phyloP scores from a whole-genome alignment of 331 rosid species.

The Phaseolus coccineus region DNA sequence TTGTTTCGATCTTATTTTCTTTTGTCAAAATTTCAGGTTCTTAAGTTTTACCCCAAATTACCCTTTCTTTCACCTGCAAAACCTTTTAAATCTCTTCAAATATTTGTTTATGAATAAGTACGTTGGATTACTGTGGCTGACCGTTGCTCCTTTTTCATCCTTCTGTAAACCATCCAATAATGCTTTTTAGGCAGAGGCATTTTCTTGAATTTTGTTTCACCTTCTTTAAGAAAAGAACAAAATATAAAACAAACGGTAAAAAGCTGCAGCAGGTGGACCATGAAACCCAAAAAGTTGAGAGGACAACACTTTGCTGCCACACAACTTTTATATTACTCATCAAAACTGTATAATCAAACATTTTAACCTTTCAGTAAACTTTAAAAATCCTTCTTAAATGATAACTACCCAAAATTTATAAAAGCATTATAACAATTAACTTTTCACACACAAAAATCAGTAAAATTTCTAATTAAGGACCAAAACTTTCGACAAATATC shows the following conservation, averaged over 20 bases:
- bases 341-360: background rate
- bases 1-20: too few relatives aligned
- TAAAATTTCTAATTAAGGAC: background rate
- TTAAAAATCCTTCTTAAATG: background rate
- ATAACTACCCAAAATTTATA: background rate
- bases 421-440: too few relatives aligned
- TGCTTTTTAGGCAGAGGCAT: conserved; percentile 2
- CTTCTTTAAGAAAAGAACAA: conserved; percentile 21
- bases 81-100: background rate
- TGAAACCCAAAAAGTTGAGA: background rate
- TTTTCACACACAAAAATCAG: background rate
- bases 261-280: conserved; percentile 21
- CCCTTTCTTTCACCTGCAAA: background rate
- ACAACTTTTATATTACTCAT: background rate
- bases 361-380: background rate
- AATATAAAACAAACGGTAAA: conserved; percentile 25
- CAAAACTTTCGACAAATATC: background rate
- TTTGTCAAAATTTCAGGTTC: too few relatives aligned
- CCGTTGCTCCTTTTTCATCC: conserved; percentile 44
- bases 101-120: background rate
- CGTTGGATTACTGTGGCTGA: conserved; percentile 13
- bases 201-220: conserved; percentile 11
- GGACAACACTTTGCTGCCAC: background rate
- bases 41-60: background rate
- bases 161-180: conserved; percentile 4